Base-by-base conservation (phyloP, 1,284 basidiomycete species). In the Ustilago loliicola region DNA sequence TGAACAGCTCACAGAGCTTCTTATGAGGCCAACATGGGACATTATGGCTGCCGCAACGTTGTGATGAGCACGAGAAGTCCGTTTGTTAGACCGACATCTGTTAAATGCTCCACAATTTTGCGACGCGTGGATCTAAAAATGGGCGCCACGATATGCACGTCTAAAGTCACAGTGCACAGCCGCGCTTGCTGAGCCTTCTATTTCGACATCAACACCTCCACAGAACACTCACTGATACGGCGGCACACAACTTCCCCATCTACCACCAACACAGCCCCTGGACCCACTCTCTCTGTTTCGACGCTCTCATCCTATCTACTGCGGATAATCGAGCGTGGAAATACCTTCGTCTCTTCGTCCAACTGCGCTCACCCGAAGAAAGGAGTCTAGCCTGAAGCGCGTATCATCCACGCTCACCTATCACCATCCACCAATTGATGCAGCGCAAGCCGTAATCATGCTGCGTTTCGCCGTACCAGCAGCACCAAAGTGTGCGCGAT, bases 401-500 rank as follows among this genome's bases (percentile, higher is more conserved):
- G n/a, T 15, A 47, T 23, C 52, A 36, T n/a, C 47, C n/a, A n/a
- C n/a, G n/a, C n/a, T n/a, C n/a, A n/a, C n/a, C n/a, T n/a, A n/a
- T n/a, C n/a, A n/a, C n/a, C n/a, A n/a, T n/a, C n/a, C n/a, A n/a
- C n/a, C n/a, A n/a, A n/a, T n/a, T n/a, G n/a, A n/a, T n/a, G n/a
- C n/a, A n/a, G n/a, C n/a, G n/a, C n/a, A n/a, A n/a, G n/a, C n/a
- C n/a, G n/a, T n/a, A n/a, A 80, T 53, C 70, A 77, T 81, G 61
- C 81, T 76, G 4, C 71, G 72, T 7, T 80, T 85, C 58, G 78
- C 73, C 5, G 75, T 79, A 1, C 66, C 76, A 51, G 54, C 70
- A 61, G 83, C 85, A 25, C 83, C 85, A 62, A 83, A 82, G 53
- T 86, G 85, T 63, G 79, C 85, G 11, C 68, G 79, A 29, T 86